Evolutionary conservation across 257 asterid genomes (phyloP), one percentile per base, ranked within the genome.

Genomic region (Primulina eburnea): DNA sequence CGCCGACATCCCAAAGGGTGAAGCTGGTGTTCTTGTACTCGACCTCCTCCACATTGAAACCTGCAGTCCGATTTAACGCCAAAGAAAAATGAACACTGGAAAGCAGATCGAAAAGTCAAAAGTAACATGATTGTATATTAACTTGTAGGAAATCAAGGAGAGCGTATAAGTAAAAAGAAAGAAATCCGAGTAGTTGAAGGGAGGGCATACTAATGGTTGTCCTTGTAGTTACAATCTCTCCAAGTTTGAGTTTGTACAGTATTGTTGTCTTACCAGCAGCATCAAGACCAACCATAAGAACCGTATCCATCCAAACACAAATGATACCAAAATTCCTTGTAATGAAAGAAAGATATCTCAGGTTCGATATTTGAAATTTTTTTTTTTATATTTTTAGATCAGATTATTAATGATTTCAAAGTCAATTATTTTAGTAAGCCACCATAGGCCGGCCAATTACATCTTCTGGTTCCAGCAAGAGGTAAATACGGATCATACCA

Each of bases 1-100:
- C 81, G 1, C 81, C 81, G 35, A 77, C 81, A 71, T 77, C 81
- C 81, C 81, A 77, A 61, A 77, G 77, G 4, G 77, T 77, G 77
- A 77, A 77, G 73, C 81, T 77, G 73, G 72, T 77, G 65, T 77
- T 77, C 73, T 72, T 77, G 38, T 76, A 76, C 55, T 76, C 80
- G 66, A 76, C 80, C 33, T 76, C 70, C 72, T 76, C 80, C 43
- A 76, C 80, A 30, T 76, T 76, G 33, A 76, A 76, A 76, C 80
- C 80, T 76, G 64, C 71, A 65, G 4, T 7, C 28, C 8, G 33
- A 33, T 34, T 2, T 35, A 62, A 32, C 32, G 9, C 59, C 32
- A 34, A 5, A 38, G 14, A 47, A 47, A 8, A 43, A 9, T 47
- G 17, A 67, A 40, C 17, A 50, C 28, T 18, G 55, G 43, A 6